A percentile compares a stretch with the other conserved stretches of the same genome.
These are phyloP conservation scores for Aspergillus tubingensis DNA, from an alignment of 2,329 filamentous ascomycete genomes.

Conservation along the genomic window DNA sequence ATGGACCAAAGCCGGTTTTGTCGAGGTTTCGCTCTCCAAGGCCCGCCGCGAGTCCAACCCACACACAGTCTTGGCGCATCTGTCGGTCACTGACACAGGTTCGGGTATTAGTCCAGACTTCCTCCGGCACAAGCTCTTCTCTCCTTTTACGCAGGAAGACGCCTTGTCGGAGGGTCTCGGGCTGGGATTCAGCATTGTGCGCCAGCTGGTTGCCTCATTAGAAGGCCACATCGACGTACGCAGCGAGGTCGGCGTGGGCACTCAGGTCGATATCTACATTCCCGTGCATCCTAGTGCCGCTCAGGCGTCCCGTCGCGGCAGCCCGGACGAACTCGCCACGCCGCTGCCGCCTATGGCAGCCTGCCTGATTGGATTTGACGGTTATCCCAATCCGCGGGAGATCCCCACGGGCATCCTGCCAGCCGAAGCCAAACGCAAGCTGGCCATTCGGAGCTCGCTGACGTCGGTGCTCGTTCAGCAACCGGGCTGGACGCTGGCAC, in stretches of 20 bases:
- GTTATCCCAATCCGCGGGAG: conserved; percentile 29
- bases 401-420: conserved; percentile 29
- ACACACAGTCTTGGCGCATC: conserved; percentile 18
- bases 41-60: conserved; percentile 13
- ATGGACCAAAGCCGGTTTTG: conserved; percentile 29
- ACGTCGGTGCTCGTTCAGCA: conserved; percentile 21
- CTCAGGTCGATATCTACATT: conserved; percentile 28
- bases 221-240: conserved; percentile 58
- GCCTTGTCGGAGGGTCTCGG: conserved; percentile 59
- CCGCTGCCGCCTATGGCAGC: not conserved
- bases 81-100: conserved; percentile 62
- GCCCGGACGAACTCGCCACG: not conserved
- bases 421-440: conserved; percentile 28
- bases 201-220: conserved; percentile 56
- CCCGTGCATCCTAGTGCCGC: conserved; percentile 15
- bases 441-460: conserved; percentile 29
- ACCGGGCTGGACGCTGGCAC: conserved; percentile 22
- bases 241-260: conserved; percentile 32
- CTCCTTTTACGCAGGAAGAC: conserved; percentile 64
- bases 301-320: not conserved
- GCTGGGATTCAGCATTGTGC: conserved; percentile 63
- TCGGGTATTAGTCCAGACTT: conserved; percentile 63
- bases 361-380: conserved; percentile 29
- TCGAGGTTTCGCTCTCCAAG: conserved; percentile 25
- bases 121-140: conserved; percentile 59